A percentile compares a stretch with the other conserved stretches of the same genome.
These are phyloP conservation scores for Capsicum pubescens DNA, from an alignment of 257 asterid genomes.

Conservation along the genomic window DNA sequence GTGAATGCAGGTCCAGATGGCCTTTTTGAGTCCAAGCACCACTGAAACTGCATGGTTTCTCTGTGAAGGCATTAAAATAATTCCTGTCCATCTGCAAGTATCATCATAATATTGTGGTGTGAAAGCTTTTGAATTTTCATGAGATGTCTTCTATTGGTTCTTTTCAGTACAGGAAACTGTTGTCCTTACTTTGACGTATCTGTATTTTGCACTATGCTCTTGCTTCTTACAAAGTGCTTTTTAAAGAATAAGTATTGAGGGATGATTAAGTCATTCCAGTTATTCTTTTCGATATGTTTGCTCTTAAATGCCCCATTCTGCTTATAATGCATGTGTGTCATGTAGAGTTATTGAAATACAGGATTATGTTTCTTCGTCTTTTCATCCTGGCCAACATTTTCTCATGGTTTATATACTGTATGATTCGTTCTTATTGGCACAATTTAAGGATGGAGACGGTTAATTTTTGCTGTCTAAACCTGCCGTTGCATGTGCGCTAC, in stretches of 20 bases:
- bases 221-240: constrained; percentile 15
- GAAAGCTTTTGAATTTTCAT: constrained; percentile 12
- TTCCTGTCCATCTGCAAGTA: background rate
- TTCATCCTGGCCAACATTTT: background rate
- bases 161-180: background rate
- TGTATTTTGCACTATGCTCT: background rate
- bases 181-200: background rate
- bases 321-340: background rate
- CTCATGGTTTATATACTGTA: background rate
- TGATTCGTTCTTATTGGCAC: background rate
- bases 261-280: constrained; percentile 24
- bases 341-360: background rate
- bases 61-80: constrained; percentile 13
- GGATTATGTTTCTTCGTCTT: background rate
- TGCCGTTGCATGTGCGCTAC: background rate
- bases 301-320: background rate
- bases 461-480: background rate
- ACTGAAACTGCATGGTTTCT: constrained; percentile 27
- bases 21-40: constrained; percentile 67
- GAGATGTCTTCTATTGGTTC: constrained; percentile 13
- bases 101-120: constrained; percentile 30
- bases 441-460: background rate
- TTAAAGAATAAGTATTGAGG: constrained; percentile 24
- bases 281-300: background rate
- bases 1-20: constrained; percentile 84